Evolutionary conservation across 1,284 basidiomycete species (phyloP).

Genomic region (Mycosarcoma mackinlayi): DNA sequence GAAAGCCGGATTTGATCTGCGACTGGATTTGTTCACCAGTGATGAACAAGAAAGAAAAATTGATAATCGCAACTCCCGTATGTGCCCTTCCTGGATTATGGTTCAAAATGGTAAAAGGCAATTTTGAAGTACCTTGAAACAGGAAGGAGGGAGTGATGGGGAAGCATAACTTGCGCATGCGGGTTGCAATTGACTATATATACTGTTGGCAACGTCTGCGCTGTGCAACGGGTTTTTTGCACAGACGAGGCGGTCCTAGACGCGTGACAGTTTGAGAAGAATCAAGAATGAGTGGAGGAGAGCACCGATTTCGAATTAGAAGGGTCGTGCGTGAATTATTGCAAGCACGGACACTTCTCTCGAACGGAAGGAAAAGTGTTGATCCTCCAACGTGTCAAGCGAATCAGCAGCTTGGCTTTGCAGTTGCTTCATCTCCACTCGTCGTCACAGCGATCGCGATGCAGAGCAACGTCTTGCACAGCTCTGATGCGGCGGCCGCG

Average conservation of each 20-base stretch:
- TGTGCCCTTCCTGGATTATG: slow-evolving; percentile 51
- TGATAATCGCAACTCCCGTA: slow-evolving; percentile 48
- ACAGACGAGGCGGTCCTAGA: too few species aligned
- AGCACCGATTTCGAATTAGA: slow-evolving; percentile 25
- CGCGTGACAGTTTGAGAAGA: not conserved
- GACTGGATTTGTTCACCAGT: slow-evolving; percentile 17
- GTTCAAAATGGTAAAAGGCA: slow-evolving; percentile 61
- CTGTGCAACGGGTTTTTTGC: slow-evolving; percentile 4
- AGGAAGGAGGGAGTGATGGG: slow-evolving; percentile 51
- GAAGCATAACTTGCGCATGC: not conserved
- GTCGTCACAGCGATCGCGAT: not conserved
- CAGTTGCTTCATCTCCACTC: not conserved
- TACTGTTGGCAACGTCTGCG: slow-evolving; percentile 13
- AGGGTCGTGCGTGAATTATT: slow-evolving; percentile 12
- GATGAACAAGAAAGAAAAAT: slow-evolving; percentile 43
- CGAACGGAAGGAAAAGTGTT: slow-evolving; percentile 7
- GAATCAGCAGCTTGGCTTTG: not conserved
- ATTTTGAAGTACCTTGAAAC: slow-evolving; percentile 57
- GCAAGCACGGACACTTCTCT: slow-evolving; percentile 3
- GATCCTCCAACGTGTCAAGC: not conserved
- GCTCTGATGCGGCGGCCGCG: not conserved
- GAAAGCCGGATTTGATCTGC: slow-evolving; percentile 22
- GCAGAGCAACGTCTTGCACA: not conserved
- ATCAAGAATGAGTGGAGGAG: not conserved
- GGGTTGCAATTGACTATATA: slow-evolving; percentile 9